phyloP scores from a whole-genome alignment of 495 filamentous ascomycete species.

The Rusavskia elegans region DNA sequence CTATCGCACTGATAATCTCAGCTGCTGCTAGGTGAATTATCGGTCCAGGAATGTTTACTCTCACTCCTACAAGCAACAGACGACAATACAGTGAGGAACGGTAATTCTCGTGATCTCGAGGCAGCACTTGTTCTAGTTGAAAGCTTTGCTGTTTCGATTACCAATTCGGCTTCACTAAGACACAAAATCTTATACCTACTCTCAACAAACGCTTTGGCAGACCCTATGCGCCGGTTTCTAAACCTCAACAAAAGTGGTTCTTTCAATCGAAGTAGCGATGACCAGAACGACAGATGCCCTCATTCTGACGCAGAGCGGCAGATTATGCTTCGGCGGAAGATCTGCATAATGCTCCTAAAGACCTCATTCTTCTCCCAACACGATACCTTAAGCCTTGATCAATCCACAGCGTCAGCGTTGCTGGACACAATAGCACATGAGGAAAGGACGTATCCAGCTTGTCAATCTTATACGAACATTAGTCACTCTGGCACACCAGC shows the following conservation, averaged over 20 bases:
- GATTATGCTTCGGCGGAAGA: conserved; percentile 1
- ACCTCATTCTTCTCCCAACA: conserved; percentile 12
- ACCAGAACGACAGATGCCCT: background rate
- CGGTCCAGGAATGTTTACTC: background rate
- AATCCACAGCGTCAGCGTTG: background rate
- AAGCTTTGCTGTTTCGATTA: background rate
- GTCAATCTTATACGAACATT: background rate
- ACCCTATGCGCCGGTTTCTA: background rate
- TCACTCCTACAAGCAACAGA: background rate
- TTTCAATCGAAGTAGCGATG: background rate
- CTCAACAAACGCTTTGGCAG: background rate
- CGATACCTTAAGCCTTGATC: conserved; percentile 5
- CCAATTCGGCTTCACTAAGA: background rate
- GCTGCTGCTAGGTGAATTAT: conserved; percentile 1
- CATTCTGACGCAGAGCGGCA: background rate
- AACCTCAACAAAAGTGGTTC: background rate
- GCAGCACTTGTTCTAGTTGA: background rate
- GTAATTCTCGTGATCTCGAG: background rate
- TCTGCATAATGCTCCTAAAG: conserved; percentile 11
- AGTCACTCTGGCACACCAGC: background rate
- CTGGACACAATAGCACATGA: background rate
- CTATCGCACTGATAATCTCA: background rate
- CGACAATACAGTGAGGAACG: background rate
- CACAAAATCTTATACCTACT: background rate
- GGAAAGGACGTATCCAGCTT: background rate